Evolutionary conservation across 1,284 basidiomycete genomes (phyloP).

Genomic region (Bondarzewia mesenterica): DNA sequence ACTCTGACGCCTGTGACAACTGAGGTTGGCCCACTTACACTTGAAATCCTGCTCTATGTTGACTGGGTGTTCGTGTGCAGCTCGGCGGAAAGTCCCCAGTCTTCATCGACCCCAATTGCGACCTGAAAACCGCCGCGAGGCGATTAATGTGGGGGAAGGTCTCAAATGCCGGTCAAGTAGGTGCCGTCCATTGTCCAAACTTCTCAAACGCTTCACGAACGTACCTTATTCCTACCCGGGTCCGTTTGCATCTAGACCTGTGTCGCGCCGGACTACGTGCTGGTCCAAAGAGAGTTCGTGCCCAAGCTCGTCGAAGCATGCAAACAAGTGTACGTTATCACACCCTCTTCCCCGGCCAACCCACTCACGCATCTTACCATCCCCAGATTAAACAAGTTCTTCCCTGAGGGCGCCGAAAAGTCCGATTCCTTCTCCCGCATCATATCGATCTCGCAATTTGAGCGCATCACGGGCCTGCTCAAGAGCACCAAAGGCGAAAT

Average conservation of each 20-base stretch:
- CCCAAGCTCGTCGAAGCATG: conserved; percentile 57
- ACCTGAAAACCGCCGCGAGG: conserved; percentile 49
- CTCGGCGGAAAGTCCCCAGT: conserved; percentile 77
- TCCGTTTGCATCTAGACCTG: conserved; percentile 25
- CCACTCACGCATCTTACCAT: conserved; percentile 6
- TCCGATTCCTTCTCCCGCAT: conserved; percentile 41
- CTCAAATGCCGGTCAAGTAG: conserved; percentile 66
- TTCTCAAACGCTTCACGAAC: background rate
- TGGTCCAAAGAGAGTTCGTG: conserved; percentile 58
- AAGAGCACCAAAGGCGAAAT: conserved; percentile 65
- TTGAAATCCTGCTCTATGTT: background rate
- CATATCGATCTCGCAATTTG: conserved; percentile 44
- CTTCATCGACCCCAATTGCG: conserved; percentile 63
- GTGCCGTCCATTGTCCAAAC: conserved; percentile 5
- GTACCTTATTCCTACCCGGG: background rate
- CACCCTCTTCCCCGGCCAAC: no score
- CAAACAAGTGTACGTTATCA: conserved; percentile 43
- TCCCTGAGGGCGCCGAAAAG: conserved; percentile 38
- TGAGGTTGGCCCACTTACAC: background rate
- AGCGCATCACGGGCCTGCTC: conserved; percentile 56
- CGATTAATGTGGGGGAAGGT: conserved; percentile 79
- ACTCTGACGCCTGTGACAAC: conserved; percentile 70
- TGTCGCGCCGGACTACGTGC: conserved; percentile 76
- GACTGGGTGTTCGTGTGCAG: background rate
- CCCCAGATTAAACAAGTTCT: conserved; percentile 43